Evolutionary conservation across 495 filamentous ascomycete species (phyloP).

Genomic region (Hyaloscypha hepaticicola): DNA sequence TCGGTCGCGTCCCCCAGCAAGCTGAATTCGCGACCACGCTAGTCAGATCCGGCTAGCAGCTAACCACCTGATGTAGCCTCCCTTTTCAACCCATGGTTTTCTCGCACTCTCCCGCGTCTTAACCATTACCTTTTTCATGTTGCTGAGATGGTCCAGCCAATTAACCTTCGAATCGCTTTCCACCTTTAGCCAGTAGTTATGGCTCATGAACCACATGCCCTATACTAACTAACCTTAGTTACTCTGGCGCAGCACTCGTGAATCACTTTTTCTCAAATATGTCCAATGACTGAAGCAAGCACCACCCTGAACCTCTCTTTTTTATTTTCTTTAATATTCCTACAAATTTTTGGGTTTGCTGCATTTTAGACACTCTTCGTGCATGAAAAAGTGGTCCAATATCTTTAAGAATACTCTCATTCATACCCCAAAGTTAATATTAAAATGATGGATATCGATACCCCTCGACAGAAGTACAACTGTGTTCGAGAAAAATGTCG

Average conservation of each 20-base stretch:
- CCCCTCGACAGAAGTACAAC: background rate
- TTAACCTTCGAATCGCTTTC: background rate
- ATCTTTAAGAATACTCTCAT: background rate
- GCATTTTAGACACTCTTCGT: background rate
- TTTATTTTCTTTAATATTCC: background rate
- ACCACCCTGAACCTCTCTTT: no score
- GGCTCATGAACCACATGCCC: background rate
- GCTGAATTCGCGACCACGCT: slow-evolving; percentile 1
- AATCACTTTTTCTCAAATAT: background rate
- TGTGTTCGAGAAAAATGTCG: background rate
- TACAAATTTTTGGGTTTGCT: background rate
- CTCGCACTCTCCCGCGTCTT: no score
- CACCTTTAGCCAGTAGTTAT: background rate
- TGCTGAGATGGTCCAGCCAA: background rate
- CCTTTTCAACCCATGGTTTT: no score
- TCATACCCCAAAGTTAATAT: background rate
- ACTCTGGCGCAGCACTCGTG: background rate
- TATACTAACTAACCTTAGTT: background rate
- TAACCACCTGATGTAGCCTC: no score
- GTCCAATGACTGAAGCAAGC: background rate
- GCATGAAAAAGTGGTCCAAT: background rate
- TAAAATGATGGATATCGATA: background rate
- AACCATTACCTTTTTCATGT: background rate
- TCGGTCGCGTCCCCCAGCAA: background rate
- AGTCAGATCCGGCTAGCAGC: background rate